Evolutionary conservation across 2,329 filamentous ascomycete genomes (phyloP).

Genomic region (Fusarium sp.): DNA sequence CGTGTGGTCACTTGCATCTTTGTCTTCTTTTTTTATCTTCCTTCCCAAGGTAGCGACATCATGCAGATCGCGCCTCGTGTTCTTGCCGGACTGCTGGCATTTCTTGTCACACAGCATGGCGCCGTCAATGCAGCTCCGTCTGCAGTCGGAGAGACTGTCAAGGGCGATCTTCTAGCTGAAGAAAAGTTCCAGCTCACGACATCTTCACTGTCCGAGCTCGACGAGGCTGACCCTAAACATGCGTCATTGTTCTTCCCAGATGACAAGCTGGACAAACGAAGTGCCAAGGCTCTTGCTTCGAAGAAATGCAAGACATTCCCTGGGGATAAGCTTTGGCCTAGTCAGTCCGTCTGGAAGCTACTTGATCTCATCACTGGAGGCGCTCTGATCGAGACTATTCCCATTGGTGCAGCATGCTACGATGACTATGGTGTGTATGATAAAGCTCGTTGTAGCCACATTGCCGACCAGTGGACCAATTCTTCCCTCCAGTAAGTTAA

Average conservation of each 20-base stretch:
- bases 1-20: not conserved
- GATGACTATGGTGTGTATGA: conserved; percentile 42
- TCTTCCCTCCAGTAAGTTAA: conserved; percentile 38
- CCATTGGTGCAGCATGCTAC: conserved; percentile 50
- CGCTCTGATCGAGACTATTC: conserved; percentile 49
- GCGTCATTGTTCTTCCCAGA: conserved; percentile 24
- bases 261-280: not conserved
- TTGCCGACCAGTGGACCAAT: conserved; percentile 47
- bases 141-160: conserved; percentile 18
- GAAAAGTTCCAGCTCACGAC: conserved; percentile 37
- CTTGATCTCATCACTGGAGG: conserved; percentile 51
- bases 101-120: conserved; percentile 11
- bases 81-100: conserved; percentile 15
- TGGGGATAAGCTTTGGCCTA: conserved; percentile 49
- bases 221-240: conserved; percentile 21
- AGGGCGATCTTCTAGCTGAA: conserved; percentile 30
- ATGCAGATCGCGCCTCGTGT: conserved; percentile 29
- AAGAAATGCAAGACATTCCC: conserved; percentile 50
- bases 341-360: conserved; percentile 45
- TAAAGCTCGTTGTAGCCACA: conserved; percentile 41
- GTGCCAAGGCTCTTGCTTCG: not conserved
- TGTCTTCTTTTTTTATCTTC: not conserved
- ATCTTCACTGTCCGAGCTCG: conserved; percentile 18
- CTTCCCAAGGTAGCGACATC: not conserved
- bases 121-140: conserved; percentile 23